Evolutionary conservation across 495 filamentous ascomycete species (phyloP), one percentile per base, ranked within the genome.

Genomic region (Trichoderma asperelloides): DNA sequence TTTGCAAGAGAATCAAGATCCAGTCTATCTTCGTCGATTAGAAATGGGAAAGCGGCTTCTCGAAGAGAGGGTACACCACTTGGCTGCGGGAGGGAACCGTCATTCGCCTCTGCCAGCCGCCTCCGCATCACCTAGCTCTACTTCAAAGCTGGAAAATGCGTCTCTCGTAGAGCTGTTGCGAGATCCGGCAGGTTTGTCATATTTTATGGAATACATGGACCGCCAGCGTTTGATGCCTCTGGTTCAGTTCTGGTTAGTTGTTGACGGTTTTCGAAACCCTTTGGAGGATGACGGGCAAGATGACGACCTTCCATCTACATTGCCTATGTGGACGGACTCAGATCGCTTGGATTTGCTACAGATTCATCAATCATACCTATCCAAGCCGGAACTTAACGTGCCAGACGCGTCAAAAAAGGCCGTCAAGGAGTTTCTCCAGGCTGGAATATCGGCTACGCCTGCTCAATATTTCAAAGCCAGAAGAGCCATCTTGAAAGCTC

Each of bases 201-300:
- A 96, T 74, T 97, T 98, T 74, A 99, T 98, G 96, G 96, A 99
- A 72, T 97, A 92, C 74, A 97, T 98, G 96, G 96, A 99, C 75
- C 89, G 94, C 33, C 88, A 91, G 73, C 80, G 85, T 37, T 82
- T 96, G 7, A 93, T 97, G 87, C 84, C 88, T 16, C 77, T 97
- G 47, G 95, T 99, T 1, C 96, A 99, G 73, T 99, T 97, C 76
- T 99, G 93, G 93, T 89, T 99, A 57, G 94, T 98, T 27, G 96
- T 98, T 18, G 95, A 98, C 79, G 93, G 96, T 1, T 89, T 98
- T 72, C 88, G 96, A n/a, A 96, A 95, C 74, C 96, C 96, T 6
- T 79, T 99, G 4, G 95, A 98, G 75, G 92, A 93, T 70, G 95
- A 97, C 71, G 79, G 83, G 0, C 86, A 84, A 11, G 87, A 89